A percentile compares a stretch with the other conserved stretches of the same genome.
Conservation (phyloP, 2,329 filamentous ascomycete species). For the Alternaria gaisen region DNA sequence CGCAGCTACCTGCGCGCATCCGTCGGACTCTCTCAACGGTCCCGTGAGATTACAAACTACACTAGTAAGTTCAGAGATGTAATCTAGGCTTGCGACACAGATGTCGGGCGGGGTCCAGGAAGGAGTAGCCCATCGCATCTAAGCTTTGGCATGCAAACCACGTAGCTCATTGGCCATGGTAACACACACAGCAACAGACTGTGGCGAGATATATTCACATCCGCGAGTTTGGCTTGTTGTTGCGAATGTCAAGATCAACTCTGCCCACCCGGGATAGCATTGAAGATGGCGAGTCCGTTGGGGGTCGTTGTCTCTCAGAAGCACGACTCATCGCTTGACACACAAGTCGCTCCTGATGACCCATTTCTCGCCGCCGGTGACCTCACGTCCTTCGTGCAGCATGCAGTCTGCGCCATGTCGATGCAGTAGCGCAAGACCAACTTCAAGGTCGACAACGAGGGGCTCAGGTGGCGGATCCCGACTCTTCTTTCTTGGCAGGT, state of each 20-base stretch:
- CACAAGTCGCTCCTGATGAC: conserved; percentile 85
- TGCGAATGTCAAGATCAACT: neutral
- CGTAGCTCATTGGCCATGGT: neutral
- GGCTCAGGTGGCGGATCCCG: conserved; percentile 62
- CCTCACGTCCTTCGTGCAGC: conserved; percentile 85
- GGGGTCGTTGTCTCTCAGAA: neutral
- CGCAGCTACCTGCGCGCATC: neutral
- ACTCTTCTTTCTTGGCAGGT: conserved; percentile 55
- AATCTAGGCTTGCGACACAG: neutral
- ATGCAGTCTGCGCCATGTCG: conserved; percentile 90
- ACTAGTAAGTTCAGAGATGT: neutral
- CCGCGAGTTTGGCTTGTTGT: neutral
- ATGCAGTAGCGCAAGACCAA: conserved; percentile 86
- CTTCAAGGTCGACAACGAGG: conserved; percentile 76
- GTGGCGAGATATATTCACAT: neutral
- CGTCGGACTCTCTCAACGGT: neutral
- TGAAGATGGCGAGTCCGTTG: neutral
- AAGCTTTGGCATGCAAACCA: neutral
- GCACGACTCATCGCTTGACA: conserved; percentile 59
- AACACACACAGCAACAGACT: neutral
- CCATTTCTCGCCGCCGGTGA: conserved; percentile 86
- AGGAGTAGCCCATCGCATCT: neutral
- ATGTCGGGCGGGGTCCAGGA: neutral
- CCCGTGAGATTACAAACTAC: neutral
- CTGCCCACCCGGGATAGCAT: neutral